These are phyloP conservation scores for Fraxinus ornus DNA, from an alignment of 305 asterid genomes.

Conservation along the genomic window DNA sequence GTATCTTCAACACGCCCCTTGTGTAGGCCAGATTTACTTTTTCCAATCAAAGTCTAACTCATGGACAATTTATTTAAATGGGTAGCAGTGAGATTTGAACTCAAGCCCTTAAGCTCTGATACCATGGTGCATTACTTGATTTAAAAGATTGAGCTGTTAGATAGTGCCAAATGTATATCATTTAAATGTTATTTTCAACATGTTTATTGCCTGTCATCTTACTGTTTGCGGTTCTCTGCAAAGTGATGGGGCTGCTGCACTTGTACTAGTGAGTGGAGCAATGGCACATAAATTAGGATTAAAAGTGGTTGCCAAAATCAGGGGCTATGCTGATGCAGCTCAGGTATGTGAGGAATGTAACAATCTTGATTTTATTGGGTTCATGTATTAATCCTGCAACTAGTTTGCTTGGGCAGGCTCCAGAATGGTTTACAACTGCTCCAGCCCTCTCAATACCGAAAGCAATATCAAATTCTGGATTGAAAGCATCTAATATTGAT, in stretches of 20 bases:
- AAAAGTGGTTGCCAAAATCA: slow-evolving; percentile 70
- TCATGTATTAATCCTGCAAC: slow-evolving; percentile 23
- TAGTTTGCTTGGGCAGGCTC: slow-evolving; percentile 63
- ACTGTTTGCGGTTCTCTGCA: slow-evolving; percentile 13
- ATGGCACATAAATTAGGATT: slow-evolving; percentile 75
- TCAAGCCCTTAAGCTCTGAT: background rate
- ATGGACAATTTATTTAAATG: background rate
- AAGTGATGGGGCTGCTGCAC: slow-evolving; percentile 98
- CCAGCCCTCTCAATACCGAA: slow-evolving; percentile 94
- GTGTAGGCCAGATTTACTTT: background rate
- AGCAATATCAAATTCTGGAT: slow-evolving; percentile 77
- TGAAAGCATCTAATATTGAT: slow-evolving; percentile 69
- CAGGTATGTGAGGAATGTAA: slow-evolving; percentile 47
- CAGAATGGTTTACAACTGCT: slow-evolving; percentile 87
- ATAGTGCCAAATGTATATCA: background rate
- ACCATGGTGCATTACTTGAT: background rate
- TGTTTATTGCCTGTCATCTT: background rate
- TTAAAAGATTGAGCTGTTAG: background rate
- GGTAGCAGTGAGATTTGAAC: background rate
- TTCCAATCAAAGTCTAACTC: background rate
- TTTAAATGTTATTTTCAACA: background rate
- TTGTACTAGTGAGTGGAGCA: slow-evolving; percentile 91
- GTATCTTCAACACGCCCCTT: background rate
- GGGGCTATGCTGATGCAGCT: slow-evolving; percentile 97
- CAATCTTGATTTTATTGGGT: slow-evolving; percentile 12